phyloP scores from a whole-genome alignment of 192 early-diverging fungal genomes.

The Linnemannia zychae region DNA sequence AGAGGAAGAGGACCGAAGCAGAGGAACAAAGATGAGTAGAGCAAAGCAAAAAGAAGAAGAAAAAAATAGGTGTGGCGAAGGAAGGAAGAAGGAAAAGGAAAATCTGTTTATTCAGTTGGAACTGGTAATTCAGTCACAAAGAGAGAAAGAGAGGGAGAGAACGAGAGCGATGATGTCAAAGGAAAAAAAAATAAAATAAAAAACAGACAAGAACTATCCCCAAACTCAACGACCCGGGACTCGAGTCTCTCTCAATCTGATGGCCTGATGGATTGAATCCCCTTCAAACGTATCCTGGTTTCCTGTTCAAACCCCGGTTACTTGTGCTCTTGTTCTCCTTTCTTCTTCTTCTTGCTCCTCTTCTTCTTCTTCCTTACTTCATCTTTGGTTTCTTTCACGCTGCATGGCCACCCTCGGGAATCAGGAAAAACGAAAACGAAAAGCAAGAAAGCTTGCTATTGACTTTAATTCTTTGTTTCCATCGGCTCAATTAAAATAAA shows the following conservation, averaged over 20 bases:
- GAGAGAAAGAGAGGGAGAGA: background rate
- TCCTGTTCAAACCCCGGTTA: too few relatives aligned
- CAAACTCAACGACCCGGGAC: too few relatives aligned
- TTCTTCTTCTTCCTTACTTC: background rate
- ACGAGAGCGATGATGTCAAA: background rate
- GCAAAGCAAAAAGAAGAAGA: background rate
- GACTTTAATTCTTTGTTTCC: background rate
- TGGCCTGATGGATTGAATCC: too few relatives aligned
- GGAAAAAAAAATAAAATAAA: too few relatives aligned
- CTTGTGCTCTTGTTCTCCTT: too few relatives aligned
- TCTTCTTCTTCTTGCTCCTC: too few relatives aligned
- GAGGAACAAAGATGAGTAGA: too few relatives aligned
- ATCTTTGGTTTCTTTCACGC: too few relatives aligned
- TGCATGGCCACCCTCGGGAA: too few relatives aligned
- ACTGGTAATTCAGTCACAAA: constrained; percentile 5
- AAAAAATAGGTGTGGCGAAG: background rate
- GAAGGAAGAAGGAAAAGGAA: background rate
- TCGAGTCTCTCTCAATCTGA: too few relatives aligned
- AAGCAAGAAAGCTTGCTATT: background rate
- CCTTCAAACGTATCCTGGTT: too few relatives aligned
- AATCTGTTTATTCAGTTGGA: background rate
- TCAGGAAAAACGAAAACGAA: background rate
- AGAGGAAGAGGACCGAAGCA: background rate
- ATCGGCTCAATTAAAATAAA: constrained; percentile 1
- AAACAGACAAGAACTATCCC: too few relatives aligned